Conservation (phyloP, 768 basidiomycete genomes). For the Crassisporium funariophilum region DNA sequence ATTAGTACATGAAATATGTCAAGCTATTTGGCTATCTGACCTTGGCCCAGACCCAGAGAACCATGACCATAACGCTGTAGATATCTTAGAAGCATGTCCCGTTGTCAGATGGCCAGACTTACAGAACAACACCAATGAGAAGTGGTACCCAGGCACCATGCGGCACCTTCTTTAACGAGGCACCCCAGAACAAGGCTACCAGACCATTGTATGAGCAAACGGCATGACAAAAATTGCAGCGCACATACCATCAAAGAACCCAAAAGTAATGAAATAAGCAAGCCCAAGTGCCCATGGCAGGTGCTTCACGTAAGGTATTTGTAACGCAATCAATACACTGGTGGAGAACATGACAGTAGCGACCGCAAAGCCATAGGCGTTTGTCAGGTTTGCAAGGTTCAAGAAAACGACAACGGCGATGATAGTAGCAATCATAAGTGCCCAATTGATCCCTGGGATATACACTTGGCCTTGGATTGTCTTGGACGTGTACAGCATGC, state of each 20-base stretch:
- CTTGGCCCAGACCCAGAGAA: conserved; percentile 70
- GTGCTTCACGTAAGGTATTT: conserved; percentile 59
- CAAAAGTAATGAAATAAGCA: conserved; percentile 53
- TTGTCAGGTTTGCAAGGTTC: conserved; percentile 52
- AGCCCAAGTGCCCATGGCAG: conserved; percentile 44
- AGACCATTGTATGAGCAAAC: background rate
- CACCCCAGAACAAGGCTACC: conserved; percentile 62
- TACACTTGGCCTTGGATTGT: conserved; percentile 66
- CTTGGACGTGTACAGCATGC: conserved; percentile 63
- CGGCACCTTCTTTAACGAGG: conserved; percentile 61
- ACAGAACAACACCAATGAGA: conserved; percentile 52
- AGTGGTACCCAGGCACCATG: conserved; percentile 71
- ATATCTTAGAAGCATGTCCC: background rate
- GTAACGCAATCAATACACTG: conserved; percentile 53
- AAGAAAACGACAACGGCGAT: conserved; percentile 60
- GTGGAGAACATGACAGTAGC: conserved; percentile 69
- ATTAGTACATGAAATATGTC: background rate
- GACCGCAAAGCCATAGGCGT: conserved; percentile 67
- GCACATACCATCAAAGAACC: conserved; percentile 62
- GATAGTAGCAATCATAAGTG: conserved; percentile 53
- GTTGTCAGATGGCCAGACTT: background rate
- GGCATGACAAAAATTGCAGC: background rate
- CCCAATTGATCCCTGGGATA: conserved; percentile 65
- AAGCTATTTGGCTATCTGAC: conserved; percentile 20
- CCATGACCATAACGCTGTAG: conserved; percentile 42